Conservation (phyloP, 148 eudicot genomes). For the Persicaria tinctoria region DNA sequence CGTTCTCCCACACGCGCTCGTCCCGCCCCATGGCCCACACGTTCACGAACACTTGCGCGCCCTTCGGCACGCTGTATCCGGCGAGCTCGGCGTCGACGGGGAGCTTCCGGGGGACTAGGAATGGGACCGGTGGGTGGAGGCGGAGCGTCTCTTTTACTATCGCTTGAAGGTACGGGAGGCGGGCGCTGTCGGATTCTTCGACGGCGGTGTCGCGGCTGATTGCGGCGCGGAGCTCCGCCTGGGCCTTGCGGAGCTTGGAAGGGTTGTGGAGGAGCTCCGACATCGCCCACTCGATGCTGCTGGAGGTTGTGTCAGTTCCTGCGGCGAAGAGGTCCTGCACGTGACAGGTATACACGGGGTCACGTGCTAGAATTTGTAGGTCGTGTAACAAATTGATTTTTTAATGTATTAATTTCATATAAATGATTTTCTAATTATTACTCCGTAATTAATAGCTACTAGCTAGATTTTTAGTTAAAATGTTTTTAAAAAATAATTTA, state of each 20-base stretch:
- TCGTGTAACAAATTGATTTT: too few relatives aligned
- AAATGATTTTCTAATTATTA: too few relatives aligned
- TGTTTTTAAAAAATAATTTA: too few relatives aligned
- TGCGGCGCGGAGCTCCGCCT: slow-evolving; percentile 8
- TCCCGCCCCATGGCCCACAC: slow-evolving; percentile 57
- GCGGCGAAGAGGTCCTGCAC: slow-evolving; percentile 14
- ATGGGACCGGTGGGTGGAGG: slow-evolving; percentile 47
- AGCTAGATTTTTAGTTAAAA: too few relatives aligned
- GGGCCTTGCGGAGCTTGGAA: slow-evolving; percentile 5
- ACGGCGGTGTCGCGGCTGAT: slow-evolving; percentile 5
- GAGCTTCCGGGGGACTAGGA: slow-evolving; percentile 42
- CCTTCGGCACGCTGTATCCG: slow-evolving; percentile 34
- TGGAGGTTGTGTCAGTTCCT: slow-evolving; percentile 17
- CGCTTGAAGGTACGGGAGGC: slow-evolving; percentile 46
- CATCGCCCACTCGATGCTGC: slow-evolving; percentile 19
- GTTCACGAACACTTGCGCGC: slow-evolving; percentile 42
- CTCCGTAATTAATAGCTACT: too few relatives aligned
- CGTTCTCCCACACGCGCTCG: slow-evolving; percentile 32
- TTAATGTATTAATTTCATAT: too few relatives aligned
- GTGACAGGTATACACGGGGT: not conserved
- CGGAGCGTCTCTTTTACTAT: slow-evolving; percentile 46
- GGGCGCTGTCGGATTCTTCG: slow-evolving; percentile 24
- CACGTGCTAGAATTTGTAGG: not conserved
- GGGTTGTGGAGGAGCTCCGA: slow-evolving; percentile 14
- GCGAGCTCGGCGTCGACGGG: slow-evolving; percentile 26